A percentile compares a stretch with the other conserved stretches of the same genome.
Conservation (phyloP, 2,329 filamentous ascomycete genomes). For the Madurella mycetomatis region DNA sequence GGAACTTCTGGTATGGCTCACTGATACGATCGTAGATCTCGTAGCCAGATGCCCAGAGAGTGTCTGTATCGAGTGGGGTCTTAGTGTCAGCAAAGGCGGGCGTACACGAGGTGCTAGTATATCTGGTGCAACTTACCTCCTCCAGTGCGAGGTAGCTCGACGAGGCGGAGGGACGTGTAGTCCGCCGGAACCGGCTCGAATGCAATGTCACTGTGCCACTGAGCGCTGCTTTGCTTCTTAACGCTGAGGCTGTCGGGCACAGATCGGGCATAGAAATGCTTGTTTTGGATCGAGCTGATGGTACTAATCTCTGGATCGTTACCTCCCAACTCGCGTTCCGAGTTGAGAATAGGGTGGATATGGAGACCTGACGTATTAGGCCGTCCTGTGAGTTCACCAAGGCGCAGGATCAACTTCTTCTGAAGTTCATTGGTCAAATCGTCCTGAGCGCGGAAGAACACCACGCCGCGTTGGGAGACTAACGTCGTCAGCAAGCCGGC, state of each 20-base stretch:
- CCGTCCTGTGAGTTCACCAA: constrained; percentile 57
- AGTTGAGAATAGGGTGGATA: constrained; percentile 56
- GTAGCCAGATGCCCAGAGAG: constrained; percentile 41
- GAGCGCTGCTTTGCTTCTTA: constrained; percentile 32
- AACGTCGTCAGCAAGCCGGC: not conserved
- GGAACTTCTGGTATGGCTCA: constrained; percentile 43
- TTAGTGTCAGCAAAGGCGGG: not conserved
- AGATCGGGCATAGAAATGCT: constrained; percentile 34
- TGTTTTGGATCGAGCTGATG: constrained; percentile 50
- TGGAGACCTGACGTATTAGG: constrained; percentile 55
- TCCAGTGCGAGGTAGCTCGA: constrained; percentile 39
- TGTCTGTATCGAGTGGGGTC: constrained; percentile 31
- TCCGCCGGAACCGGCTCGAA: constrained; percentile 52
- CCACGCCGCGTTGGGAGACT: constrained; percentile 61
- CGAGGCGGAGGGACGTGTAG: constrained; percentile 50
- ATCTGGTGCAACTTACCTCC: constrained; percentile 27
- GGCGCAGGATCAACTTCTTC: constrained; percentile 54
- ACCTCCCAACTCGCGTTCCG: constrained; percentile 47
- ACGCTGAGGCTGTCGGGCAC: constrained; percentile 27
- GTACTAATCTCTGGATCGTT: constrained; percentile 53
- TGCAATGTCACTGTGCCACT: constrained; percentile 53
- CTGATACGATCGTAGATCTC: constrained; percentile 48
- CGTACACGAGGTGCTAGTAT: not conserved
- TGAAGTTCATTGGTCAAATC: constrained; percentile 54
- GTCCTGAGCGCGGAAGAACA: constrained; percentile 60